Evolutionary conservation across 345 rosid species (phyloP).

Genomic region (Barbarea vulgaris): DNA sequence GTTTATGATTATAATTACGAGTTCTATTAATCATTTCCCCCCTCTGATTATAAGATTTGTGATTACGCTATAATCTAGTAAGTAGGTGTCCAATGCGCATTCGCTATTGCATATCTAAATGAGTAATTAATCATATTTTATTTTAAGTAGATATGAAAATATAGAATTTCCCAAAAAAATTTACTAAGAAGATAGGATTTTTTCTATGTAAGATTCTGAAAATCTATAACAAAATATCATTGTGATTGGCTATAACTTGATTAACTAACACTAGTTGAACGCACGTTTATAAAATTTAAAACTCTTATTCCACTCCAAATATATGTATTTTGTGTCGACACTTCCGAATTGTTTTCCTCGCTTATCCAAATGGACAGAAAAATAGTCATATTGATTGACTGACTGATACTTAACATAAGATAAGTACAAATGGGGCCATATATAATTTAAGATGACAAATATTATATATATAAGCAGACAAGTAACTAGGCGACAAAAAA

Average conservation of each 20-base stretch:
- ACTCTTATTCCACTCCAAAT: not conserved
- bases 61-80: not conserved
- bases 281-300: not conserved
- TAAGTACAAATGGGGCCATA: not conserved
- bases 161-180: not conserved
- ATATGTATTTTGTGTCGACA: not conserved
- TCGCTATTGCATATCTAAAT: not conserved
- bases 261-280: constrained; percentile 19
- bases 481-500: too few species aligned
- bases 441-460: not conserved
- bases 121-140: not conserved
- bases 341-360: not conserved
- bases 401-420: constrained; percentile 15
- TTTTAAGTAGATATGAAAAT: not conserved
- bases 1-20: constrained; percentile 8
- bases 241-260: not conserved
- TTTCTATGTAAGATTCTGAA: not conserved
- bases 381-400: not conserved
- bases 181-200: not conserved
- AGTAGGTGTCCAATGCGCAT: not conserved
- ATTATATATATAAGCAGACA: constrained; percentile 14
- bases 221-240: not conserved
- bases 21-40: not conserved
- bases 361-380: constrained; percentile 15
- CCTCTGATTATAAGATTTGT: not conserved